Base-by-base conservation (phyloP, 108 stramenopile species). In the Asterionellopsis glacialis region DNA sequence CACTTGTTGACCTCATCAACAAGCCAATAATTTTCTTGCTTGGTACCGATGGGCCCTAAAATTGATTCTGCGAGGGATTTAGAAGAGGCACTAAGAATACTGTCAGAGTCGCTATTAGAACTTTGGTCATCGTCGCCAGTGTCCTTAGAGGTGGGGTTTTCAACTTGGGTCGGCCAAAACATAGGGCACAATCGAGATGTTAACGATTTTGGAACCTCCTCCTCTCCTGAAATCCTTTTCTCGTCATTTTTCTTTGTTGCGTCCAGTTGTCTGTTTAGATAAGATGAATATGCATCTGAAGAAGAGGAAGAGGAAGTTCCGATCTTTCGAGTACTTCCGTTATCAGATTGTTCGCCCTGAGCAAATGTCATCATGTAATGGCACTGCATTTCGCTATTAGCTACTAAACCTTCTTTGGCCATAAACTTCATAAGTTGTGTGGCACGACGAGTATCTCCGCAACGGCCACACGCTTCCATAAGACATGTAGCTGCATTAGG, bases 381-480 rank as follows among this genome's bases (percentile, higher is more conserved):
- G 51, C 69, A 69, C 45, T 87, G 75, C 11, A 90, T 61, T 57
- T 91, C 90, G 39, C 71, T 69, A 53, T 91, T 84, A 0, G 82
- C 49, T 39, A 77, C 67, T 0, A 88, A 55, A 24, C 86, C 88
- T 41, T 90, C 85, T 44, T 79, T 67, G 33, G 79, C 83, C 88
- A 91, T 90, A 68, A 88, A 70, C 62, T 85, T 73, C 51, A 94
- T 80, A 50, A 94, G 68, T 55, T 80, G 68, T 12, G 75, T 60
- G 33, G 89, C 93, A 24, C 88, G 74, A 42, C 75, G 71, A 9
- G 87, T 69, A 57, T 87, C 81, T 0, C 87, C 87, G 62, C 93
- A 94, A 26, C 90, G 63, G 27, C 88, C 88, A 52, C 90, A 91
- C 1, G 93, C 88, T 33, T 88, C 88, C 73, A 94, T 94, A 38